Evolutionary conservation across 108 stramenopile species (phyloP), one percentile per base, ranked within the genome.

Genomic region (Tribonema minus): DNA sequence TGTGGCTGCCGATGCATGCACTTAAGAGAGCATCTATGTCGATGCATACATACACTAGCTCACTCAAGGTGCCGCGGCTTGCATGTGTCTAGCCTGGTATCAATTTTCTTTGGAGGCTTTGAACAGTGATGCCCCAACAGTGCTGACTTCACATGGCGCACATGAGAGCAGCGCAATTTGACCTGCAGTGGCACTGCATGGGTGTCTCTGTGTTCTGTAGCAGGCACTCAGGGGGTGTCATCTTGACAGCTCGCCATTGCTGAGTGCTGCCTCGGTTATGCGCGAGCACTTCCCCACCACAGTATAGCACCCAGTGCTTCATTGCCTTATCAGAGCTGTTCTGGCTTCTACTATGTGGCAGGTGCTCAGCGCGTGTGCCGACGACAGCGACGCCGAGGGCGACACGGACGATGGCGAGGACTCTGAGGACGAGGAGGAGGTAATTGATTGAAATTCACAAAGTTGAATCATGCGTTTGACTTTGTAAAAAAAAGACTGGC

Each of bases 351-450:
- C 27, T 27, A n/a, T n/a, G n/a, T n/a, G 27, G 9, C 38, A 72
- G 71, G 4, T 76, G 62, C 75, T 61, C 36, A 76, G 75, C 39
- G 82, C 71, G 34, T 66, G 59, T 15, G 64, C 34, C 31, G 71
- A 71, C 37, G 71, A 82, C 34, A 67, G 64, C 65, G 72, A 74
- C n/a, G 82, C 80, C 34, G 80, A 83, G 31, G 77, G 27, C 25
- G 80, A 81, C 39, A 77, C 27, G 2, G 72, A 80, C 6, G 61
- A 32, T 4, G 26, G 61, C 2, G 76, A 70, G 59, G 27, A 60
- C 66, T 33, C 32, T 12, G 79, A 33, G 30, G 26, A 60, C 28
- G 20, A 32, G 61, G 41, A 71, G 60, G 70, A 46, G 70, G 7
- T 39, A 23, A n/a, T n/a, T n/a, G n/a, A n/a, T n/a, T n/a, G n/a